Evolutionary conservation across 805 yeast genomes (phyloP).

Genomic region (Metschnikowia cerradonensis): DNA sequence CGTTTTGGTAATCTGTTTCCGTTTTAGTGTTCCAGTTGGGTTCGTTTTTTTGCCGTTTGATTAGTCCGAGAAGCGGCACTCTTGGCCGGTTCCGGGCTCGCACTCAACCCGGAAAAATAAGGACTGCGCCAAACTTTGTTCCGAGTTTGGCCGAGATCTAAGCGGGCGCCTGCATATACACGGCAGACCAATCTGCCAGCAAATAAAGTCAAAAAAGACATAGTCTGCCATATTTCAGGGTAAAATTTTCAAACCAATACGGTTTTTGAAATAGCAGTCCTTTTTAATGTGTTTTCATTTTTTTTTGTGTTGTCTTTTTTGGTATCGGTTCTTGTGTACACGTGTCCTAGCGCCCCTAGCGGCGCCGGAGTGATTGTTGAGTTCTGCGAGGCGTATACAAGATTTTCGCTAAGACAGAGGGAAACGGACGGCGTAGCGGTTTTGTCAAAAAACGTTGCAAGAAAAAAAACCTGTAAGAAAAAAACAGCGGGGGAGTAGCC

Average conservation of each 20-base stretch:
- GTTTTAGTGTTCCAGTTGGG: too few relatives aligned
- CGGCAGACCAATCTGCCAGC: not conserved
- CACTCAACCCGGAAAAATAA: not conserved
- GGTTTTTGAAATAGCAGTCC: too few relatives aligned
- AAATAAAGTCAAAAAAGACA: not conserved
- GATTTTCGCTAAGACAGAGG: too few relatives aligned
- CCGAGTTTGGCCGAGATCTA: constrained; percentile 1
- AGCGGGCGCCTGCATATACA: not conserved
- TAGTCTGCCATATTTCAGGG: not conserved
- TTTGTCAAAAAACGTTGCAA: not conserved
- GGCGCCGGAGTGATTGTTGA: not conserved
- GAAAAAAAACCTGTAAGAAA: not conserved
- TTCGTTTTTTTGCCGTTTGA: too few relatives aligned
- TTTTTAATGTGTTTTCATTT: too few relatives aligned
- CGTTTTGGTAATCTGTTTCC: too few relatives aligned
- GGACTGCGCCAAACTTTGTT: not conserved
- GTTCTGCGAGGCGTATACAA: too few relatives aligned
- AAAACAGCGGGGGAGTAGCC: not conserved
- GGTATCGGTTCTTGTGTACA: not conserved
- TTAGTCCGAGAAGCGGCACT: not conserved
- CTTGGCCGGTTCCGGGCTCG: not conserved
- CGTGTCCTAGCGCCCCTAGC: not conserved
- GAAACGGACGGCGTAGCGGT: too few relatives aligned
- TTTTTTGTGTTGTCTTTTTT: too few relatives aligned
- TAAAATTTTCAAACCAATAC: too few relatives aligned